phyloP scores from a whole-genome alignment of 805 yeast species.

The Hanseniaspora guilliermondii region DNA sequence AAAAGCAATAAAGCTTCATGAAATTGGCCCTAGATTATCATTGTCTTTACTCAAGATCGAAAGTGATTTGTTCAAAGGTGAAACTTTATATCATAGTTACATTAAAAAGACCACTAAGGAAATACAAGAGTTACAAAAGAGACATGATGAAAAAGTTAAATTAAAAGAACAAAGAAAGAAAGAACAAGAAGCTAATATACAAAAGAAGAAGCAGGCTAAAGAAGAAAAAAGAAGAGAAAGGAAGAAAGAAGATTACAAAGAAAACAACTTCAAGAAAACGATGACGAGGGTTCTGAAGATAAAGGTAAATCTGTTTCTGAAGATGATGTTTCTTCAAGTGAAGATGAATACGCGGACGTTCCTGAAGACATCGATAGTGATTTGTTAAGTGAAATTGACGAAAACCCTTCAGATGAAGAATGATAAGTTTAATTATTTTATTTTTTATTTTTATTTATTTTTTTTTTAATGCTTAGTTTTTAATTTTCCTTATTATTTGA shows the following conservation, averaged over 20 bases:
- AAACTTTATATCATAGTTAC: slow-evolving; percentile 69
- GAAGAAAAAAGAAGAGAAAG: slow-evolving; percentile 61
- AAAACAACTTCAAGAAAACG: slow-evolving; percentile 20
- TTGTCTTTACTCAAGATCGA: slow-evolving; percentile 73
- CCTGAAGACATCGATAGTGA: slow-evolving; percentile 39
- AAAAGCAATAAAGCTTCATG: slow-evolving; percentile 83
- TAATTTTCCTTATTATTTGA: too few species aligned
- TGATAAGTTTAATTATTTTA: background rate
- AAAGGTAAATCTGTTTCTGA: slow-evolving; percentile 16
- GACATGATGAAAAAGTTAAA: slow-evolving; percentile 48
- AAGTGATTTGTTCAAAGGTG: slow-evolving; percentile 82
- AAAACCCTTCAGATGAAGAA: slow-evolving; percentile 17
- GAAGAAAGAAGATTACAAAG: slow-evolving; percentile 38
- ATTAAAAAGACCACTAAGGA: slow-evolving; percentile 55
- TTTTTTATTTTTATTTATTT: background rate
- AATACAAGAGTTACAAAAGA: slow-evolving; percentile 46
- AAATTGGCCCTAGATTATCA: slow-evolving; percentile 81
- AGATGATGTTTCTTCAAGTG: slow-evolving; percentile 23
- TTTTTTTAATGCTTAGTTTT: too few species aligned
- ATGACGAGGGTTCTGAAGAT: slow-evolving; percentile 23
- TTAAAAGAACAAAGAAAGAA: slow-evolving; percentile 61
- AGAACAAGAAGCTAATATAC: slow-evolving; percentile 67
- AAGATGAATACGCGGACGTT: slow-evolving; percentile 28
- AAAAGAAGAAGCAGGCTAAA: slow-evolving; percentile 59
- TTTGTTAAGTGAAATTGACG: slow-evolving; percentile 34